Evolutionary conservation across 2,329 filamentous ascomycete genomes (phyloP).

Genomic region (Aspergillus sp.): DNA sequence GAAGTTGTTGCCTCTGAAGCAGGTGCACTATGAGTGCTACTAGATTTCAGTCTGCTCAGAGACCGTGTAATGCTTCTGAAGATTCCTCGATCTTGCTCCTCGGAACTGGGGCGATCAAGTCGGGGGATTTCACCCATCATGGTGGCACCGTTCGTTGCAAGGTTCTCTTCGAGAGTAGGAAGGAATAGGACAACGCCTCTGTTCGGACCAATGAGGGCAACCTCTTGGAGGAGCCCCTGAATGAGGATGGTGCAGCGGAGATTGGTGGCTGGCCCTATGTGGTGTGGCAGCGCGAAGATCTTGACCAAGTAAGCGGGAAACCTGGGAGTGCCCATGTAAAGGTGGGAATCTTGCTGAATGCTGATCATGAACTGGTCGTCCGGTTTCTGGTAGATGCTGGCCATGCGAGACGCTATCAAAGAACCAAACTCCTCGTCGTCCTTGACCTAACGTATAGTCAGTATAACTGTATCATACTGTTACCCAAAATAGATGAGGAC

Average conservation of each 20-base stretch:
- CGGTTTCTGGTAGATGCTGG: slow-evolving; percentile 72
- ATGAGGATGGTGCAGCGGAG: slow-evolving; percentile 77
- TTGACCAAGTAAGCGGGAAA: slow-evolving; percentile 78
- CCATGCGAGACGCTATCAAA: slow-evolving; percentile 70
- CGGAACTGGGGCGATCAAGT: slow-evolving; percentile 45
- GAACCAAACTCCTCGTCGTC: slow-evolving; percentile 75
- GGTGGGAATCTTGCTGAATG: slow-evolving; percentile 71
- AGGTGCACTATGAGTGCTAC: slow-evolving; percentile 27
- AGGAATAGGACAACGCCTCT: slow-evolving; percentile 74
- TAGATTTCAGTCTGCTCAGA: slow-evolving; percentile 38
- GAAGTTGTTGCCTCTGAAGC: slow-evolving; percentile 22
- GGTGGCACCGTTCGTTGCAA: slow-evolving; percentile 70
- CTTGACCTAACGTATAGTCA: slow-evolving; percentile 52
- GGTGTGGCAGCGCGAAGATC: slow-evolving; percentile 66
- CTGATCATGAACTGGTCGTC: slow-evolving; percentile 72
- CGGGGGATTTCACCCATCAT: slow-evolving; percentile 67
- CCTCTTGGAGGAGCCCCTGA: slow-evolving; percentile 71
- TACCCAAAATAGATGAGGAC: not conserved
- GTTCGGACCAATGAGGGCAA: slow-evolving; percentile 63
- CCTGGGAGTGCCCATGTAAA: slow-evolving; percentile 72
- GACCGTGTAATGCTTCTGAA: slow-evolving; percentile 41
- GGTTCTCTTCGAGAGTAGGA: slow-evolving; percentile 67
- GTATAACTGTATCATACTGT: not conserved
- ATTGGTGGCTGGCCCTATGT: slow-evolving; percentile 73
- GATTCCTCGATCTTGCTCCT: slow-evolving; percentile 40